Evolutionary conservation across 108 stramenopile species (phyloP), one percentile per base, ranked within the genome.

Genomic region (Cyclotella choctawhatcheeana): DNA sequence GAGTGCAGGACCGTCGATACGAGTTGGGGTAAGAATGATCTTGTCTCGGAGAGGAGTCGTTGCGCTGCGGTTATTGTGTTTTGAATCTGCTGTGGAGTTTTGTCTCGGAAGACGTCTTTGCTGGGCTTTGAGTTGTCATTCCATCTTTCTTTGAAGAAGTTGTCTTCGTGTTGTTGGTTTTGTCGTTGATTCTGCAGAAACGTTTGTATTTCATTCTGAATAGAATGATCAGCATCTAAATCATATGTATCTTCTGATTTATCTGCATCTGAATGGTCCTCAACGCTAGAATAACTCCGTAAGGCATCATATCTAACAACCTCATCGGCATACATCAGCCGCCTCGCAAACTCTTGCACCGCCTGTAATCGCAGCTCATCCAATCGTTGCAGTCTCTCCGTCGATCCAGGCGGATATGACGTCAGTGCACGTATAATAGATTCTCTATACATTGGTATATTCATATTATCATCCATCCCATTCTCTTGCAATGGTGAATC

Each of bases 21-120:
- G 5, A 95, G 83, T 60, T 95, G 94, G 40, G 94, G 94, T 18
- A 95, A 81, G 63, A 82, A 92, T 18, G 88, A 84, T 45, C 87
- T 77, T 21, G 86, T 74, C 33, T 83, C 82, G 18, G 74, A 72
- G 44, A 83, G 69, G 54, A 82, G 71, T 16, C 51, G 45, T 12
- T 69, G 77, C 8, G 85, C 82, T 24, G 63, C 48, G 21, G 30
- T 25, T 12, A 75, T 56, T 0, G 54, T 27, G 17, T 55, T 20
- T 43, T 40, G 31, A 35, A 70, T 61, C 62, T 76, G 2, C 1
- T 30, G 10, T 52, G 58, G 32, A 30, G 63, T 22, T 20, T 59
- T 40, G 58, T 47, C 25, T 33, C 68, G 26, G 27, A 55, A 44
- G 2, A 35, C 21, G 34, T 68, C 37, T 22, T 34, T 40, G 20